Base-by-base conservation (phyloP, 192 early-diverging fungal genomes). In the Backusella parvicylindrica region DNA sequence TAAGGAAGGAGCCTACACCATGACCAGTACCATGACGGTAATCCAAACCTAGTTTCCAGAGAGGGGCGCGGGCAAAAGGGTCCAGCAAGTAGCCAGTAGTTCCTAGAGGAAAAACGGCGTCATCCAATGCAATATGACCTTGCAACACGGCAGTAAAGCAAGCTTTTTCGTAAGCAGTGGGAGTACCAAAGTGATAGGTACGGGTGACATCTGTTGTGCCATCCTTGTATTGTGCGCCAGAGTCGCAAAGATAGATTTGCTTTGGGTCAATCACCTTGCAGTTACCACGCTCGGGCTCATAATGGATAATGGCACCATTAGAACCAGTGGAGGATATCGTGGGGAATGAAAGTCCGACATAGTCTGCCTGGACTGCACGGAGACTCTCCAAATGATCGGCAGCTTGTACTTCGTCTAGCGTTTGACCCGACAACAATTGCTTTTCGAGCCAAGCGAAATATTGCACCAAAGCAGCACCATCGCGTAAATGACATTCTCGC, bases 131-230 rank as follows among this genome's bases (percentile, higher is more conserved):
- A 84, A 98, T 98, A 74, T 99, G 97, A 18, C 97, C 97, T 84
- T 99, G 95, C 32, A 99, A 88, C 66, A 99, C 97, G n/a, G 96
- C 90, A n/a, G 97, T 99, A 81, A 94, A 98, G 79, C 93, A 93
- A 38, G 94, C 90, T 80, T 91, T 94, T 83, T 99, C 92, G 81
- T 92, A 88, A 0, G 80, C 88, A 2, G 90, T 91, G 15, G 96
- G 96, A 41, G 86, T 85, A 50, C 93, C 91, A 84, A 98, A 97
- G 81, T 98, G 95, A n/a, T 90, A 75, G 1, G 97, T 98, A 69
- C 97, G 93, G 9, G 97, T 99, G 11, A 93, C 90, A 82, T 99
- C 97, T 0, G 97, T 99, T 21, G 97, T 99, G 50, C 97, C 97
- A 71, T 99, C 96, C 74, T 80, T 87, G 88, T 95, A 99, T 85